These are phyloP conservation scores for Ustilago vetiveriae DNA, from an alignment of 1,284 basidiomycete species.

Conservation along the genomic window DNA sequence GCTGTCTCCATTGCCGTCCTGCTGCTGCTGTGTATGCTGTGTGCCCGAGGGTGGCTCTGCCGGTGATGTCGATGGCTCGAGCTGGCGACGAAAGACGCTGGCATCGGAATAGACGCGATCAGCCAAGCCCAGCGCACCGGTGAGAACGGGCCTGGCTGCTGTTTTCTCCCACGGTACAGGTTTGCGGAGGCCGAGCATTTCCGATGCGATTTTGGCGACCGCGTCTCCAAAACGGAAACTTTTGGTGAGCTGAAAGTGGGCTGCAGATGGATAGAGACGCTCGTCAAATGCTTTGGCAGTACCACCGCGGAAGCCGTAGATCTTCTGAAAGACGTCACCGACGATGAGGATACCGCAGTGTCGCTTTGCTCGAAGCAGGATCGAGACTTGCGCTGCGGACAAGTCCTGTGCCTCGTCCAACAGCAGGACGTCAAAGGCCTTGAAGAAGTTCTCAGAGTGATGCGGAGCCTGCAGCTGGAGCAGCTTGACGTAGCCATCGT, in stretches of 20 bases:
- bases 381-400: conserved; percentile 57
- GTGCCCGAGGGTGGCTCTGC: conserved; percentile 1
- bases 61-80: conserved; percentile 1
- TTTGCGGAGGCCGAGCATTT: conserved; percentile 52
- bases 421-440: conserved; percentile 53
- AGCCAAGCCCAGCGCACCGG: conserved; percentile 29
- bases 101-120: conserved; percentile 47
- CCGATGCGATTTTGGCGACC: conserved; percentile 52
- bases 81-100: conserved; percentile 16
- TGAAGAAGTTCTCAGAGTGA: conserved; percentile 45
- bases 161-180: conserved; percentile 48
- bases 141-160: conserved; percentile 33
- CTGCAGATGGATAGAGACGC: conserved; percentile 49
- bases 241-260: conserved; percentile 54
- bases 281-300: conserved; percentile 59
- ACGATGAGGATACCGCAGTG: conserved; percentile 60
- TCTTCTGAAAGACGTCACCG: conserved; percentile 62
- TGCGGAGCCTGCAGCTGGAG: conserved; percentile 53
- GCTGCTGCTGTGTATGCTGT: conserved; percentile 6
- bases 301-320: conserved; percentile 63
- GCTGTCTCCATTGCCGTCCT: background rate
- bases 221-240: conserved; percentile 61
- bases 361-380: conserved; percentile 51
- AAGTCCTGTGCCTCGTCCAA: conserved; percentile 63
- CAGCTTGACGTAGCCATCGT: conserved; percentile 63